A percentile compares a stretch with the other conserved stretches of the same genome.
Conservation (phyloP, 2,329 filamentous ascomycete species). For the Aureobasidium sp. region DNA sequence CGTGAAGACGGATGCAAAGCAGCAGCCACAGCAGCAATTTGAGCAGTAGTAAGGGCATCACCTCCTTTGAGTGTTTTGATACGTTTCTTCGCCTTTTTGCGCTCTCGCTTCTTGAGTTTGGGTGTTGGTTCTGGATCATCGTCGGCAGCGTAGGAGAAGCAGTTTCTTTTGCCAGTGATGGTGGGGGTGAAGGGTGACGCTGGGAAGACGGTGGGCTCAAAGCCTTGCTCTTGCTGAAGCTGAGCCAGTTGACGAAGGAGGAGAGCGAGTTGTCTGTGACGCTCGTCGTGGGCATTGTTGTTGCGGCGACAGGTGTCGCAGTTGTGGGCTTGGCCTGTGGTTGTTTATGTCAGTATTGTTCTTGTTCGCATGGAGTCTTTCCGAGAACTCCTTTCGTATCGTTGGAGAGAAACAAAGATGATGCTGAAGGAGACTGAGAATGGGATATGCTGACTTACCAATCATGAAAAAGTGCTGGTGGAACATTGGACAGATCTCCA, state of each 20-base stretch:
- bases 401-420: neutral
- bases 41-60: conserved; percentile 21
- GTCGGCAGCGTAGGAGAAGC: neutral
- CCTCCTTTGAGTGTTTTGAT: conserved; percentile 22
- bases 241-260: conserved; percentile 21
- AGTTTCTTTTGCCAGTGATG: neutral
- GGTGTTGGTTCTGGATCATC: neutral
- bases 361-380: no score
- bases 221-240: conserved; percentile 14
- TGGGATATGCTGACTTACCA: conserved; percentile 17
- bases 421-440: neutral
- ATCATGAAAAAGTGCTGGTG: conserved; percentile 39
- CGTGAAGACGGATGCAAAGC: conserved; percentile 15
- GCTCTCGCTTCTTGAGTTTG: conserved; percentile 6
- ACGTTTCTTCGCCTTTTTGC: conserved; percentile 20
- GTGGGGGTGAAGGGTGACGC: neutral
- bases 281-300: conserved; percentile 32
- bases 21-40: conserved; percentile 21
- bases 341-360: neutral
- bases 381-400: neutral
- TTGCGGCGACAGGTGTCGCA: conserved; percentile 29
- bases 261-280: conserved; percentile 32
- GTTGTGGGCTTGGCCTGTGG: conserved; percentile 18
- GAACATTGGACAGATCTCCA: conserved; percentile 42
- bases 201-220: conserved; percentile 1